Percentiles rank a stretch among this genome's conserved stretches.
phyloP scores from a whole-genome alignment of 352 stramenopile genomes.

The Globisporangium rhizosaccharum region DNA sequence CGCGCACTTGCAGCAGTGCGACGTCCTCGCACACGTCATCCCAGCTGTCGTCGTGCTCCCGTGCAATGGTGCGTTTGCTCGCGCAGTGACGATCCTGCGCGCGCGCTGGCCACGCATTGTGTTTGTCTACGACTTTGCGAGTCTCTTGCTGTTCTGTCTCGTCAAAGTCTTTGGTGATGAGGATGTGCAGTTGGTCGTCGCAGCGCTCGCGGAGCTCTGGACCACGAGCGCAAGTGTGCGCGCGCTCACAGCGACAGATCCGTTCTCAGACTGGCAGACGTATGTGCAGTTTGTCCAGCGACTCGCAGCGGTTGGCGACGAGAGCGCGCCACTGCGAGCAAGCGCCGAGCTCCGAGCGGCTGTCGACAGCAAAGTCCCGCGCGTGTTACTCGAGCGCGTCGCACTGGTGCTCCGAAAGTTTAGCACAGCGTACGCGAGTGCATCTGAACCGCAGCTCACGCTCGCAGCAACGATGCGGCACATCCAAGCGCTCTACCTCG shows the following conservation, averaged over 20 bases:
- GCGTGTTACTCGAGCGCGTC: conserved; percentile 32
- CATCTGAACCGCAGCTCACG: conserved; percentile 14
- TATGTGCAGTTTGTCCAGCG: conserved; percentile 30
- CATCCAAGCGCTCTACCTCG: conserved; percentile 34
- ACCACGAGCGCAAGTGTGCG: conserved; percentile 20
- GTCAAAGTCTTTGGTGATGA: conserved; percentile 30
- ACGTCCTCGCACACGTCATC: conserved; percentile 26
- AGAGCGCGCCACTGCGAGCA: conserved; percentile 9
- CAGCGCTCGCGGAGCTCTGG: conserved; percentile 33
- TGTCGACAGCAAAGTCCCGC: conserved; percentile 33
- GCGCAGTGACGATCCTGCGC: conserved; percentile 38
- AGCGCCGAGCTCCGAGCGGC: conserved; percentile 21
- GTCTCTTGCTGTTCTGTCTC: conserved; percentile 41
- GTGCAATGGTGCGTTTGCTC: conserved; percentile 26
- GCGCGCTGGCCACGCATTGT: conserved; percentile 27
- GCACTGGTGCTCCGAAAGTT: conserved; percentile 39
- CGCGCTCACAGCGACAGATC: conserved; percentile 11
- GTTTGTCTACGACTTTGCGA: conserved; percentile 40
- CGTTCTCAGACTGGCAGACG: conserved; percentile 28
- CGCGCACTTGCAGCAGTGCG: conserved; percentile 26
- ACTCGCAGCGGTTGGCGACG: conserved; percentile 27
- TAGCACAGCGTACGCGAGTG: conserved; percentile 19
- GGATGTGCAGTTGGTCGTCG: conserved; percentile 29
- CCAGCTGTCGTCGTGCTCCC: conserved; percentile 38
- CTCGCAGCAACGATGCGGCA: conserved; percentile 44